Base-by-base conservation (phyloP, 805 yeast genomes). In the Candida coleopterorum region DNA sequence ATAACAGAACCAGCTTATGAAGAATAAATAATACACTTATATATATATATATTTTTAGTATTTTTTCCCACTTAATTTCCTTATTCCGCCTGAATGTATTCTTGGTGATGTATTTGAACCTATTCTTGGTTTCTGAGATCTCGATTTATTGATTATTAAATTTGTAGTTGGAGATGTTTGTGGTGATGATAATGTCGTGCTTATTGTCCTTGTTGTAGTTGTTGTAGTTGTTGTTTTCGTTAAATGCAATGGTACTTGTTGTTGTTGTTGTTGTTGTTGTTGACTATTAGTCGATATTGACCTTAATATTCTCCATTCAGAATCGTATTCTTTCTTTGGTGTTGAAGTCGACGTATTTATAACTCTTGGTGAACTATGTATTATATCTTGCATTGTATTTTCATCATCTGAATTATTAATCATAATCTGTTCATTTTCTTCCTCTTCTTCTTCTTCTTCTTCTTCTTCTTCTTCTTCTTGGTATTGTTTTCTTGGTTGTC, bases 401-500 rank as follows among this genome's bases (percentile, higher is more conserved):
- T 70, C 75, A 20, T 68, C 74, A 41, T 70, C 76, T 2, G 73
- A 64, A 45, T 70, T 70, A 38, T 68, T 67, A 27, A 55, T 52
- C 9, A 62, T 52, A 52, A 75, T 55, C 44, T 25, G 10, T 70
- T 29, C 53, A 56, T 30, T 58, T 56, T 40, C 39, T 34, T 23
- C 25, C n/a, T 75, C 55, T 45, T 24, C 14, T 70, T 28, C 53
- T 56, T 30, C 59, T 56, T 40, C 39, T 34, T 20, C 22, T 20
- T 20, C 8, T 9, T 20, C 22, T 20, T 20, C 47, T 7, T 53
- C 48, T 18, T 44, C 54, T 5, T 66, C 57, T 3, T 70, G 64
- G 25, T 63, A 58, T 45, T 63, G 63, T 51, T 90, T 90, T 53
- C 97, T 75, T 27, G 98, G 98, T 60, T 93, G 98, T 2, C 97